Percentiles rank a stretch among this genome's conserved stretches.
Conservation (phyloP, 2,329 filamentous ascomycete species). For the Xylariaceae sp. region DNA sequence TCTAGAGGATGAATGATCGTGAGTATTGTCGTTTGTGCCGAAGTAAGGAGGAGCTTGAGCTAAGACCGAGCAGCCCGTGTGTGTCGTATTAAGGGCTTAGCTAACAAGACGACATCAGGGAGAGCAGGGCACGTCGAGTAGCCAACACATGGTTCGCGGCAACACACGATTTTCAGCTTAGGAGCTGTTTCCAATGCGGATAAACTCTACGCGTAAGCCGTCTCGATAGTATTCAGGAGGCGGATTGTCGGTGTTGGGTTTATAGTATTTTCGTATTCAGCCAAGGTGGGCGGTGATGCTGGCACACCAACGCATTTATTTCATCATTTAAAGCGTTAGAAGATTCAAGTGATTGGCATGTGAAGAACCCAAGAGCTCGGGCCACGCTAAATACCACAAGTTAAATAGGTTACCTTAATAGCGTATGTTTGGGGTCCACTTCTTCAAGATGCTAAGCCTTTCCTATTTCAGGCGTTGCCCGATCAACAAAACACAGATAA, state of each 20-base stretch:
- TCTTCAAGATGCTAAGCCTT: background rate
- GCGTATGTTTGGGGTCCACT: background rate
- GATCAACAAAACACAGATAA: constrained; percentile 10
- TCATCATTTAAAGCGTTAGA: constrained; percentile 21
- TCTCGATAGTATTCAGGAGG: no score
- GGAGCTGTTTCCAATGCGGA: constrained; percentile 4
- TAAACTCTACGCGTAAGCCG: background rate
- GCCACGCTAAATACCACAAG: constrained; percentile 4
- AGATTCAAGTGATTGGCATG: constrained; percentile 18
- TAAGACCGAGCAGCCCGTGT: background rate
- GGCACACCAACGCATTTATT: constrained; percentile 13
- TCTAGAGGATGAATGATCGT: background rate
- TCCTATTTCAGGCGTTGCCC: constrained; percentile 18
- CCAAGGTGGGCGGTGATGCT: background rate
- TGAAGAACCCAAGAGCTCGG: constrained; percentile 17
- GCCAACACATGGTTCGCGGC: no score
- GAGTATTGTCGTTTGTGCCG: background rate
- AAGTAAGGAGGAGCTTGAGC: background rate
- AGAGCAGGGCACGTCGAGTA: background rate
- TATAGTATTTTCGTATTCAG: no score
- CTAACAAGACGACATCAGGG: constrained; percentile 14
- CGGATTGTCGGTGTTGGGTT: no score
- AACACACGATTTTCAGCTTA: background rate
- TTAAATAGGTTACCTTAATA: background rate
- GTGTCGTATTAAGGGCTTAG: constrained; percentile 2